Evolutionary conservation across 2,329 filamentous ascomycete species (phyloP), one percentile per base, ranked within the genome.

Genomic region (Fusarium domesticum): DNA sequence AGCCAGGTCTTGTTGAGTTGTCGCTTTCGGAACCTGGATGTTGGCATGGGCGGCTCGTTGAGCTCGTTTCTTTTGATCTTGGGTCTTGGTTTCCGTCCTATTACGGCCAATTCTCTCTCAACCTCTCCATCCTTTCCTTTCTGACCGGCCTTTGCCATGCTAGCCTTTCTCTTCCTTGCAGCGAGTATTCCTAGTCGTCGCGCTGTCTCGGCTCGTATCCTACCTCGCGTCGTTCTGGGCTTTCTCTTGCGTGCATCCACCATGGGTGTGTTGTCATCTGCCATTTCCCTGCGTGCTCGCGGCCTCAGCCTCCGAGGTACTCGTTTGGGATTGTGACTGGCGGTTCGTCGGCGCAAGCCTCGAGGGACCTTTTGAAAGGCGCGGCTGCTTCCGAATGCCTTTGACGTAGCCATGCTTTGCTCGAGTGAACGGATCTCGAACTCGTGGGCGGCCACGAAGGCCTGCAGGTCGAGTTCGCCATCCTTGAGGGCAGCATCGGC

Each of bases 351-450:
- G 54, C 93, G 77, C 77, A 98, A 71, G 38, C 85, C 83, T 55
- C 89, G 81, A 2, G 93, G 93, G 5, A 98, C 87, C 56, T 89
- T 81, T 66, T 98, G 93, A 61, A 97, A 97, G 12, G 92, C 91
- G 39, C 92, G 79, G 45, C 81, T 83, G 34, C 79, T 72, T 42
- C 73, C 70, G 31, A 72, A 70, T 5, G 70, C 69, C 64, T 87
- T 91, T 36, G 88, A 85, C 28, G 80, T 82, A 42, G 78, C 76
- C 78, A 97, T 93, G 48, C 87, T 89, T 60, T 84, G 76, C 63
- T 96, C 87, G 36, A 97, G 72, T 2, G 91, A 85, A 45, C 80
- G 81, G 57, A 98, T 95, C 71, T 97, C 92, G 60, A 88, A 95
- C 62, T 95, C 85, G 48, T 91, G 86, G 10, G 89, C 84, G 56